Conservation (phyloP, 805 yeast genomes). For the Sungouiozyma intestinalis region DNA sequence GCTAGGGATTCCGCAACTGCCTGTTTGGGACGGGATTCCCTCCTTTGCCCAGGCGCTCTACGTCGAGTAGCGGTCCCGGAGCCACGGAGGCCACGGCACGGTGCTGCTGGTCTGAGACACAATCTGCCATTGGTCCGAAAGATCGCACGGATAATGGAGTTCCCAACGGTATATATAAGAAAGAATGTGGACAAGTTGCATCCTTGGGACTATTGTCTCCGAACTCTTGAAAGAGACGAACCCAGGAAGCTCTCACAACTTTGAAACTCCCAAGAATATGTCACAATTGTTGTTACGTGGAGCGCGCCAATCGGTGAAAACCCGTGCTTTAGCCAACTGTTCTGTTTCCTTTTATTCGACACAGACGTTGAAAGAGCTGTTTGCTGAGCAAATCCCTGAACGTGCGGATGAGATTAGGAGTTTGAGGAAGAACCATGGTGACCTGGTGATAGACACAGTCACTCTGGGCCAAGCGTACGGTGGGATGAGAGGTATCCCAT, state of each 20-base stretch:
- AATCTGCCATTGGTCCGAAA: background rate
- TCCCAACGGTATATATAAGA: too few relatives aligned
- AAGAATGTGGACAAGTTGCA: too few relatives aligned
- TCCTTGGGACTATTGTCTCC: too few relatives aligned
- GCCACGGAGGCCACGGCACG: too few relatives aligned
- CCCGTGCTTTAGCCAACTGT: background rate
- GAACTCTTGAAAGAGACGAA: too few relatives aligned
- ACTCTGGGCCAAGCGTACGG: slow-evolving; percentile 75
- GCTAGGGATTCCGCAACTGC: background rate
- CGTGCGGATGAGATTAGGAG: slow-evolving; percentile 77
- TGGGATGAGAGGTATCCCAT: slow-evolving; percentile 85
- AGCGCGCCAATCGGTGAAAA: background rate
- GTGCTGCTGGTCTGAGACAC: background rate
- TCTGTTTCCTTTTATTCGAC: slow-evolving; percentile 10
- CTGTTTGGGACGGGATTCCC: background rate
- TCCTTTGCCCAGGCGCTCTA: too few relatives aligned
- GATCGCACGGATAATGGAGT: background rate
- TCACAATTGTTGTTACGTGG: slow-evolving; percentile 1
- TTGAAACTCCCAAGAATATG: too few relatives aligned
- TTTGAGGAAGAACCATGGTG: slow-evolving; percentile 85
- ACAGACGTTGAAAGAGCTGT: slow-evolving; percentile 83
- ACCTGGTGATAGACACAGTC: slow-evolving; percentile 60
- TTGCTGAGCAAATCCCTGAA: slow-evolving; percentile 84
- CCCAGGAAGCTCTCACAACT: too few relatives aligned
- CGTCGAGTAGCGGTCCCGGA: background rate